Evolutionary conservation across 306 rosid genomes (phyloP), one percentile per base, ranked within the genome.

Genomic region (Dalbergia cultrata): DNA sequence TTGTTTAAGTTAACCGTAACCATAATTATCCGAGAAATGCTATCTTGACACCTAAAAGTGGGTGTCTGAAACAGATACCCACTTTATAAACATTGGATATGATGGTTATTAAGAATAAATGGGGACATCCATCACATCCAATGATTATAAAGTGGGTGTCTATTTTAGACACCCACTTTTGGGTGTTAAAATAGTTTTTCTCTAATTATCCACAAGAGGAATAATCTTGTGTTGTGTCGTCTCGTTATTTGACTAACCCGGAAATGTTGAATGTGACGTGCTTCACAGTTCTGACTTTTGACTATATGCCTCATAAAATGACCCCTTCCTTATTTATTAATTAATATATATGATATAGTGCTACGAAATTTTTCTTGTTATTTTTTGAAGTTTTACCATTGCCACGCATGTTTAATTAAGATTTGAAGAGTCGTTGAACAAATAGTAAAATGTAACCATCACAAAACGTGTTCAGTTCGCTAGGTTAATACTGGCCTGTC

Each of bases 401-500:
- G 31, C 31, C 31, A n/a, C n/a, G n/a, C n/a, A 26, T 26, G 31
- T 26, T 26, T 26, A 1, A 26, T 26, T 2, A 26, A 26, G 31
- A 26, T 26, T 26, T 26, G 31, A 26, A 1, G 31, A 26, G 31
- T 26, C 31, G 2, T 26, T 26, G 2, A 26, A 26, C 31, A 26
- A 65, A 13, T 4, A 61, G 67, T 10, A 13, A 43, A 57, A 3
- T 18, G n/a, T 62, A 17, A 26, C 12, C 8, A 64, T 11, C 69
- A 47, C 21, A 56, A 56, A 12, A 67, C 80, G 84, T 65, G 80
- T 21, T 58, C 13, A 8, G 35, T n/a, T n/a, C n/a, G 44, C 4
- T 2, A 26, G 8, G 62, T 53, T 52, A 60, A 31, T 43, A 45
- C 16, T 61, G 64, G 9, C 37, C 33, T 13, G 31, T 13, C 35